phyloP scores from a whole-genome alignment of 768 basidiomycete genomes.

The Pisolithus sp. region DNA sequence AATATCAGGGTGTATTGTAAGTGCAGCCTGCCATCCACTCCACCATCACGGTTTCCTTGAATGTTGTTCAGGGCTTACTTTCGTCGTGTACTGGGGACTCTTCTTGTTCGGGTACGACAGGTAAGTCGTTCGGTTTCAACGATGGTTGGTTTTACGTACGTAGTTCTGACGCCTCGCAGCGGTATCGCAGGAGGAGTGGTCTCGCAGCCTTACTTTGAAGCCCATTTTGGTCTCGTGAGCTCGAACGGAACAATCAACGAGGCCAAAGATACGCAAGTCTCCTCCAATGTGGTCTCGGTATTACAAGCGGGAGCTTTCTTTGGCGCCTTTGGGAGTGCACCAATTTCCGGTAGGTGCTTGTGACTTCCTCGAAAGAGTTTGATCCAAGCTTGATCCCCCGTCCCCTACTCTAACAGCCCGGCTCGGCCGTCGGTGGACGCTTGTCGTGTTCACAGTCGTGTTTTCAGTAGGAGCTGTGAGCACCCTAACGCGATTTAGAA shows the following conservation, averaged over 20 bases:
- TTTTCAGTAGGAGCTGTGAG: slow-evolving; percentile 68
- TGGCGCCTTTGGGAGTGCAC: slow-evolving; percentile 48
- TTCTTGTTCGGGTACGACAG: slow-evolving; percentile 81
- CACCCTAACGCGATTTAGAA: neutral
- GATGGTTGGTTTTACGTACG: too few species aligned
- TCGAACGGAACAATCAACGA: slow-evolving; percentile 37
- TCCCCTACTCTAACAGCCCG: slow-evolving; percentile 32
- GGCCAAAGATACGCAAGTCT: slow-evolving; percentile 31
- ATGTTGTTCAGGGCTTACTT: slow-evolving; percentile 51
- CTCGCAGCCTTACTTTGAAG: slow-evolving; percentile 26
- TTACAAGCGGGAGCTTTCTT: slow-evolving; percentile 87
- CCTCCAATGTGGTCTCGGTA: slow-evolving; percentile 81
- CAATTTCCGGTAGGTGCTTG: slow-evolving; percentile 49
- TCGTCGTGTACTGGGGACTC: slow-evolving; percentile 73
- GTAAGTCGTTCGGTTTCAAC: slow-evolving; percentile 29
- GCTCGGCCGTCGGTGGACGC: slow-evolving; percentile 60
- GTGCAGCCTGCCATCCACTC: slow-evolving; percentile 15
- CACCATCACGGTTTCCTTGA: neutral
- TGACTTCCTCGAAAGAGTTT: neutral
- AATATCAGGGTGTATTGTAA: slow-evolving; percentile 65
- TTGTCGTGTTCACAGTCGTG: slow-evolving; percentile 54
- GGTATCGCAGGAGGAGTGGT: slow-evolving; percentile 71
- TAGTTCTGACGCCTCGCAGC: slow-evolving; percentile 21
- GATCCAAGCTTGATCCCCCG: neutral
- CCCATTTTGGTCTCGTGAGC: neutral